Evolutionary conservation across 768 basidiomycete species (phyloP).

Genomic region (Suillus brevipes): DNA sequence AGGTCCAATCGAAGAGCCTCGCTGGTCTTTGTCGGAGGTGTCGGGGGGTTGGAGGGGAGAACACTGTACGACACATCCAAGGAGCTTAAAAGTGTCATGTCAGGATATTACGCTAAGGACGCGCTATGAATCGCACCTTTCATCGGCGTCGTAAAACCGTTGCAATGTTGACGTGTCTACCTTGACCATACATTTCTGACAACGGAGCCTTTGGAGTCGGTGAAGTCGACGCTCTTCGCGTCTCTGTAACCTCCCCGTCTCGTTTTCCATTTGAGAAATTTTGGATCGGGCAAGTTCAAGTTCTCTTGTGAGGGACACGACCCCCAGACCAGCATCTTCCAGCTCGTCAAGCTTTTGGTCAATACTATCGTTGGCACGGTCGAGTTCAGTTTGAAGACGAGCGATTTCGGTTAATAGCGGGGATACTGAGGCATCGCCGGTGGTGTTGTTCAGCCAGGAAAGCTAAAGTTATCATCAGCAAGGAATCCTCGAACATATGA

Average conservation of each 20-base stretch:
- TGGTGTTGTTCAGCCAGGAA: constrained; percentile 70
- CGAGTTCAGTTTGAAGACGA: constrained; percentile 73
- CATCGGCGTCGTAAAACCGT: constrained; percentile 47
- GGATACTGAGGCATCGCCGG: constrained; percentile 53
- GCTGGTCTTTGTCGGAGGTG: constrained; percentile 65
- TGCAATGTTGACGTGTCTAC: constrained; percentile 50
- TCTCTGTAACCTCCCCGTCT: constrained; percentile 62
- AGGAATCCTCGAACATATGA: not conserved
- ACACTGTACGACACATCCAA: constrained; percentile 49
- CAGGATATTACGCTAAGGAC: constrained; percentile 4
- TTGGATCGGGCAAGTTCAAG: constrained; percentile 69
- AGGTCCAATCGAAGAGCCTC: constrained; percentile 64
- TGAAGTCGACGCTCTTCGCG: constrained; percentile 69
- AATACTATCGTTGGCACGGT: constrained; percentile 78
- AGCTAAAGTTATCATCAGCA: constrained; percentile 43
- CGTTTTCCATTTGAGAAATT: constrained; percentile 61
- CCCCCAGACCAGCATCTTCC: constrained; percentile 76
- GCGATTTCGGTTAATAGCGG: constrained; percentile 73
- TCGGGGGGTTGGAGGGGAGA: constrained; percentile 59
- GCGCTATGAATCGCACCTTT: constrained; percentile 48
- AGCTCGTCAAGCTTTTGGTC: constrained; percentile 88
- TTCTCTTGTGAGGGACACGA: constrained; percentile 66
- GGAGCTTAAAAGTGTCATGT: constrained; percentile 39
- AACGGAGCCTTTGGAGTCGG: constrained; percentile 61
- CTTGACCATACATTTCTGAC: constrained; percentile 67